Base-by-base conservation (phyloP, 1,139 yeast species). In the Suhomyces kunorum region DNA sequence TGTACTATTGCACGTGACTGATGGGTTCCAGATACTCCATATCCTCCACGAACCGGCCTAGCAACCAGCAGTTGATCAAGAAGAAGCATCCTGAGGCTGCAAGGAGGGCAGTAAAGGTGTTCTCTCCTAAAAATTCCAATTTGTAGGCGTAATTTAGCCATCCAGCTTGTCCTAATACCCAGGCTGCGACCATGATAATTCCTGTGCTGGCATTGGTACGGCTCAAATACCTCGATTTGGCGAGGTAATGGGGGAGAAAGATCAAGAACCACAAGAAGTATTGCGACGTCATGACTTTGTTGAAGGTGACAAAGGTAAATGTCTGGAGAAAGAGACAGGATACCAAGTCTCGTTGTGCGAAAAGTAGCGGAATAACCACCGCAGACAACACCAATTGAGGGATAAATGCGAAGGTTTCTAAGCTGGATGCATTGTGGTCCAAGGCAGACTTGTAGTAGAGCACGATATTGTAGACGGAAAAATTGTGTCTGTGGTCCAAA, bases 211-310 rank as follows among this genome's bases (percentile, higher is more conserved):
- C 34, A 50, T 53, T 43, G 17, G 50, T 50, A 18, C 48, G 55
- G 8, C 55, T 52, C 8, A 67, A 45, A 13, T 75, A 57, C 6
- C 51, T 54, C 0, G 83, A 68, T n/a, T 63, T 57, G 1, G 81
- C 68, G 13, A 86, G 58, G 55, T 71, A 82, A 40, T 87, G 79
- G 1, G 98, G 98, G 34, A 89, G 63, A 51, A 89, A 78, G 12
- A 89, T 87, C 55, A 92, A 67, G 59, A 83, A 89, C 97, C 98
- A 92, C 51, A 90, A 80, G 61, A 92, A 92, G 61, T 92, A 92
- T 56, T 84, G 94, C 1, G 96, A 87, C 0, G 98, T 92, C 54
- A 95, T 86, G 25, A 92, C 98, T 63, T 92, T 92, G 68, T 92
- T 92, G 66, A 84, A 88, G 1, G 94, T 74, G 25, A 90, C 96